phyloP scores from a whole-genome alignment of 2,329 filamentous ascomycete genomes.

The Epichloe aotearoae region DNA sequence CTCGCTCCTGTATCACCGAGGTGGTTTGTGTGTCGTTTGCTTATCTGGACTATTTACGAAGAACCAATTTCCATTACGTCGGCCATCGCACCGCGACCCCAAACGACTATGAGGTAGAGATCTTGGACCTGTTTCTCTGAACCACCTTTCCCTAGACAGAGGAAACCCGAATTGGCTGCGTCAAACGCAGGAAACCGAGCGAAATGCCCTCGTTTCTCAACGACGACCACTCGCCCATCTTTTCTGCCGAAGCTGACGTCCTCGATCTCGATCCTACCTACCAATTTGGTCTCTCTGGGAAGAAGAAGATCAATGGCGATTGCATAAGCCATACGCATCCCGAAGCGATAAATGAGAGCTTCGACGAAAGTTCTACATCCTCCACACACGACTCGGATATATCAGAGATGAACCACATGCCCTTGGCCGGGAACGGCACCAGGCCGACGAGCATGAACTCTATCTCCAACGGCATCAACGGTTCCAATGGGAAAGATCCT shows the following conservation, averaged over 20 bases:
- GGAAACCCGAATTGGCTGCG: not conserved
- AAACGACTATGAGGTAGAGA: not conserved
- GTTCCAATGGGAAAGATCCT: constrained; percentile 17
- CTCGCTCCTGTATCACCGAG: not conserved
- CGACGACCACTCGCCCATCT: constrained; percentile 30
- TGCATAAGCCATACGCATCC: constrained; percentile 27
- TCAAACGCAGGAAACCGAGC: constrained; percentile 7
- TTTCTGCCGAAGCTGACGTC: constrained; percentile 28
- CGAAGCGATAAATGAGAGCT: constrained; percentile 36
- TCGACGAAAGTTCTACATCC: constrained; percentile 40
- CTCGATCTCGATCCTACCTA: constrained; percentile 30
- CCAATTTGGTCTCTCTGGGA: constrained; percentile 22
- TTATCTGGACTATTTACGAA: not conserved
- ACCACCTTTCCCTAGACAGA: not conserved
- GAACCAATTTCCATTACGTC: not conserved
- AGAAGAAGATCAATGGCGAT: constrained; percentile 23
- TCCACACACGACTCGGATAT: constrained; percentile 39
- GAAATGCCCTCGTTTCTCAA: constrained; percentile 43
- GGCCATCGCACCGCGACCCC: not conserved
- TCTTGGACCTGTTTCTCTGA: not conserved
- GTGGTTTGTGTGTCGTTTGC: not conserved
- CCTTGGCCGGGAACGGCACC: constrained; percentile 29
- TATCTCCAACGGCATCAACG: constrained; percentile 41
- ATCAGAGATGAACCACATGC: constrained; percentile 30
- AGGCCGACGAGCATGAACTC: constrained; percentile 44